These are phyloP conservation scores for Sugiyamaella sp. DNA, from an alignment of 1,139 yeast genomes.

Conservation along the genomic window DNA sequence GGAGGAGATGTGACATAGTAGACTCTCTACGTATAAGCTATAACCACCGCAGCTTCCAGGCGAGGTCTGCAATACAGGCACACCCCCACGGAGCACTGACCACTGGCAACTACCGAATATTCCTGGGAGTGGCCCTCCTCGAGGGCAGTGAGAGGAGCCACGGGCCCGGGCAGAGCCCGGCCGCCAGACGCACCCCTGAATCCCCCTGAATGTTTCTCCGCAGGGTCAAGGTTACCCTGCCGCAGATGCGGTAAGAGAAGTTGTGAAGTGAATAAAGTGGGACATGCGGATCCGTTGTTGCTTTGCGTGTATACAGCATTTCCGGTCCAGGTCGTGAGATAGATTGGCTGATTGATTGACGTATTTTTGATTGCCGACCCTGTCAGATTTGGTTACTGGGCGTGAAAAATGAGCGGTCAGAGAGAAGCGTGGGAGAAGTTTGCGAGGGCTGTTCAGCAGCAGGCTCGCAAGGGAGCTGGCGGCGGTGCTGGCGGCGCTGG, in stretches of 20 bases:
- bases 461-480: constrained; percentile 55
- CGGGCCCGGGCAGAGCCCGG: background rate
- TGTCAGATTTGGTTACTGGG: background rate
- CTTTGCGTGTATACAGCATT: background rate
- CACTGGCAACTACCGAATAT: no score
- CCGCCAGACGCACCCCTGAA: background rate
- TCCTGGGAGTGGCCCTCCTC: no score
- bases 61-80: background rate
- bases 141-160: no score
- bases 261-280: background rate
- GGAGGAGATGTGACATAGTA: no score
- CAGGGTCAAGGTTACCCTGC: background rate
- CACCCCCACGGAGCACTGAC: background rate
- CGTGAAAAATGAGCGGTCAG: constrained; percentile 29
- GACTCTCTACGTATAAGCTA: no score
- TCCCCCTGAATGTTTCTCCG: background rate
- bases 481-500: constrained; percentile 40
- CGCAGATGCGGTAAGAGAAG: background rate
- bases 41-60: no score
- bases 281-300: background rate
- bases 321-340: no score
- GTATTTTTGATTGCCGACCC: background rate
- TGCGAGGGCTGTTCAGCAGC: constrained; percentile 63
- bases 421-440: constrained; percentile 58
- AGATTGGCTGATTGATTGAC: background rate